Conservation (phyloP, 139 green algal genomes). For the Penium margaritaceum region DNA sequence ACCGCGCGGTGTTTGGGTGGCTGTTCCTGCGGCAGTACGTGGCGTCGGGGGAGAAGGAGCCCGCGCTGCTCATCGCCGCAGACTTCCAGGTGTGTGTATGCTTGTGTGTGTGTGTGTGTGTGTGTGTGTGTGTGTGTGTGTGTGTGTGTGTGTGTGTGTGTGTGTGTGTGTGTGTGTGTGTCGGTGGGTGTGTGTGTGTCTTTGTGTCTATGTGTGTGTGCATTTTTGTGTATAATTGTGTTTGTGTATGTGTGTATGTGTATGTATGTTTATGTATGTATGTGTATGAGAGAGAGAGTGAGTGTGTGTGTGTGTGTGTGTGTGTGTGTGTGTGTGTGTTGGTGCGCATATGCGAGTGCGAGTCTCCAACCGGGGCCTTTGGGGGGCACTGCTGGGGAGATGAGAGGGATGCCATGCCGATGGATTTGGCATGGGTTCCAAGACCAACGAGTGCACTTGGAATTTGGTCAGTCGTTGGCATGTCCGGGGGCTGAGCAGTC, state of each 20-base stretch:
- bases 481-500: no score
- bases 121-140: not conserved
- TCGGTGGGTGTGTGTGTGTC: not conserved
- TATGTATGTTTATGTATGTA: no score
- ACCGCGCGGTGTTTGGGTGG: slow-evolving; percentile 30
- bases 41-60: slow-evolving; percentile 24
- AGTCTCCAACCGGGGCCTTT: no score
- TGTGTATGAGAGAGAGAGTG: no score
- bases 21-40: slow-evolving; percentile 39
- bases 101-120: not conserved
- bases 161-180: not conserved
- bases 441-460: no score
- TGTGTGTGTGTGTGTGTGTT: no score
- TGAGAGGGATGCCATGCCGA: no score
- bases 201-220: not conserved
- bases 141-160: not conserved
- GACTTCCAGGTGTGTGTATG: slow-evolving; percentile 18
- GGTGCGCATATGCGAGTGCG: no score
- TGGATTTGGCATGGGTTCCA: no score
- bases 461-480: no score
- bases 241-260: not conserved
- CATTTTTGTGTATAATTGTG: not conserved
- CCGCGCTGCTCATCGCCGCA: slow-evolving; percentile 7
- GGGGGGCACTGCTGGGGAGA: no score
- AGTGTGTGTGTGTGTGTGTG: no score